Base-by-base conservation (phyloP, 108 stramenopile species). In the Bacterosira constricta region DNA sequence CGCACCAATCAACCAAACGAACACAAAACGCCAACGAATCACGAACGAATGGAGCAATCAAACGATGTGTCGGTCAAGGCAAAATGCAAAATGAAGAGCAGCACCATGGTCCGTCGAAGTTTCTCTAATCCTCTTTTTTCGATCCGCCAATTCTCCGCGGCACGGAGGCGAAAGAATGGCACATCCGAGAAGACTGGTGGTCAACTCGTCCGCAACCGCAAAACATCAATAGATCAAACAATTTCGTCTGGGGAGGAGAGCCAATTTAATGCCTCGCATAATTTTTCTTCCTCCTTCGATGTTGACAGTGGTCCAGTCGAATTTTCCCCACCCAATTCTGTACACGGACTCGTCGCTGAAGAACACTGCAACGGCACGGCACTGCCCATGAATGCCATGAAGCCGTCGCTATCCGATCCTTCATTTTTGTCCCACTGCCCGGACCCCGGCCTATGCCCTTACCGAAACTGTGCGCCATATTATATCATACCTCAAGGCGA, bases 171-270 rank as follows among this genome's bases (percentile, higher is more conserved):
- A 20, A 67, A 67, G 50, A 68, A 68, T 38, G 55, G 23, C 20
- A n/a, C 26, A 6, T 44, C 9, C 41, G 41, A 18, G 1, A 21
- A 37, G 26, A 18, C 13, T 35, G 52, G 26, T n/a, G 32, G 41
- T n/a, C 35, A n/a, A 1, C 25, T 17, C 39, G 7, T 20, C 21
- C 53, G 54, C 17, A 35, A 12, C 20, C 75, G 66, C 66, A 76
- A 67, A 35, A 51, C 52, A 7, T 76, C 75, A 0, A 54, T 76
- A 30, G 75, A 76, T 29, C 58, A 68, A 15, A 76, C 75, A 4
- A 59, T 74, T 25, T 50, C 46, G 35, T 57, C 64, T 10, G 47
- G 64, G 36, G 73, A 66, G 15, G 63, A 64, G 13, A 74, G 63
- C 58, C 69, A 42, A 10, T 27, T 59, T 18, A 70, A 37, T 17